Evolutionary conservation across 1,139 yeast species (phyloP), one percentile per base, ranked within the genome.

Genomic region (Suzukiozyma palmioleophila): DNA sequence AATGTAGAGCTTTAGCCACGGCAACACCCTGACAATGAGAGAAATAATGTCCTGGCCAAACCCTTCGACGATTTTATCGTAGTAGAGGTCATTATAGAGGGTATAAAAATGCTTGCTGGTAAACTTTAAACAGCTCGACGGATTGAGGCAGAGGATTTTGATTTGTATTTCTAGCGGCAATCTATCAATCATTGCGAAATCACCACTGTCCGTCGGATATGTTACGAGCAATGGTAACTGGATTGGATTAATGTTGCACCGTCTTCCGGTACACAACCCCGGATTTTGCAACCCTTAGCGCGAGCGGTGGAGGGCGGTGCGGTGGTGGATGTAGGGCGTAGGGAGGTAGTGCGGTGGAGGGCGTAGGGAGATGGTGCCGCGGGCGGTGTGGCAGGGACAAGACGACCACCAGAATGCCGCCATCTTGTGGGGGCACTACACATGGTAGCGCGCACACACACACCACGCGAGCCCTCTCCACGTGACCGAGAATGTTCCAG

Each of bases 121-220:
- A 26, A 61, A 56, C 42, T 65, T 67, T 40, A 75, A 64, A 5
- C 66, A 67, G 47, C 63, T 67, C 43, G 48, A 43, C 1, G 82
- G 81, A n/a, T 60, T 66, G 26, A 61, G 57, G 26, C 49, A 47
- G 18, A 78, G 54, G 21, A 79, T 52, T 41, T 60, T 51, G 22
- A 69, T 62, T 38, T 75, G 71, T 15, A 80, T 66, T 51, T 80
- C 86, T 11, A 66, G 46, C 2, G 85, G 85, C 30, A 79, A 62
- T 14, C 50, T 40, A 28, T 49, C 49, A 31, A 63, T 43, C 67
- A 60, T 61, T 4, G 22, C 22, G 22, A 18, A 18, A 18, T 18
- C 7, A 18, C 22, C 22, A 7, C 22, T 18, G 22, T 18, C 22
- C 22, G 4, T 18, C 22, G 22, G 4, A 18, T 18, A 4, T 18